These are phyloP conservation scores for Pelargonium cotyledonis DNA, from an alignment of 441 rosid genomes.

Conservation along the genomic window DNA sequence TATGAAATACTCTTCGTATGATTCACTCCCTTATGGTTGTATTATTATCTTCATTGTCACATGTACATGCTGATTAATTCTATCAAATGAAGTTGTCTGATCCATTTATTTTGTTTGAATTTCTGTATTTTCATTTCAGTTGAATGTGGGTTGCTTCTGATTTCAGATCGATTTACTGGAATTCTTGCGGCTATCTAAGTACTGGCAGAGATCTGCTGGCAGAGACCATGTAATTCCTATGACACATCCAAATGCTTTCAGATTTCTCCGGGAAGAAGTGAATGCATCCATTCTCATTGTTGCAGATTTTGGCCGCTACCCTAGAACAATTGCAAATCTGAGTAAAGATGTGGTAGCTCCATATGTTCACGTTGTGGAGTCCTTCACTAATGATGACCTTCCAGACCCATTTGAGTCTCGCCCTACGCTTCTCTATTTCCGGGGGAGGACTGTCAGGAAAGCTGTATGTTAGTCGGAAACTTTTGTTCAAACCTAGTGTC, in stretches of 20 bases:
- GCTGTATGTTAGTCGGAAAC: slow-evolving; percentile 38
- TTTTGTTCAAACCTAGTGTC: background rate
- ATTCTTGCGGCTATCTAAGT: slow-evolving; percentile 51
- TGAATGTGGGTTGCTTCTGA: slow-evolving; percentile 16
- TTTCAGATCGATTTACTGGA: slow-evolving; percentile 71
- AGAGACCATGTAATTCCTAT: slow-evolving; percentile 91
- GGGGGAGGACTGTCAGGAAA: slow-evolving; percentile 84
- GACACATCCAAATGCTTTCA: slow-evolving; percentile 98
- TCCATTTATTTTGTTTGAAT: background rate
- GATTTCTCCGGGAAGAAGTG: slow-evolving; percentile 74
- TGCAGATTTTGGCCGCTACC: slow-evolving; percentile 84
- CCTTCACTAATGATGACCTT: slow-evolving; percentile 45
- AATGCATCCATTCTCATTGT: slow-evolving; percentile 87
- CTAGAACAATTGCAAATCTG: slow-evolving; percentile 58
- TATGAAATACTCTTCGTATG: background rate
- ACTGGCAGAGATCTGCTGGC: slow-evolving; percentile 92
- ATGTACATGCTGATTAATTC: background rate
- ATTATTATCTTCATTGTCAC: background rate
- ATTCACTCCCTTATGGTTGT: background rate
- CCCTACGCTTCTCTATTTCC: slow-evolving; percentile 76
- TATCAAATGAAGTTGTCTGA: background rate
- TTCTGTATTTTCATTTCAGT: background rate
- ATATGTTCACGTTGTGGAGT: slow-evolving; percentile 84
- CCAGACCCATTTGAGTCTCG: slow-evolving; percentile 67
- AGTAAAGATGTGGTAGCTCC: slow-evolving; percentile 91